A percentile compares a stretch with the other conserved stretches of the same genome.
Evolutionary conservation across 2,329 filamentous ascomycete genomes (phyloP).

Genomic region (Fusarium transvaalense): DNA sequence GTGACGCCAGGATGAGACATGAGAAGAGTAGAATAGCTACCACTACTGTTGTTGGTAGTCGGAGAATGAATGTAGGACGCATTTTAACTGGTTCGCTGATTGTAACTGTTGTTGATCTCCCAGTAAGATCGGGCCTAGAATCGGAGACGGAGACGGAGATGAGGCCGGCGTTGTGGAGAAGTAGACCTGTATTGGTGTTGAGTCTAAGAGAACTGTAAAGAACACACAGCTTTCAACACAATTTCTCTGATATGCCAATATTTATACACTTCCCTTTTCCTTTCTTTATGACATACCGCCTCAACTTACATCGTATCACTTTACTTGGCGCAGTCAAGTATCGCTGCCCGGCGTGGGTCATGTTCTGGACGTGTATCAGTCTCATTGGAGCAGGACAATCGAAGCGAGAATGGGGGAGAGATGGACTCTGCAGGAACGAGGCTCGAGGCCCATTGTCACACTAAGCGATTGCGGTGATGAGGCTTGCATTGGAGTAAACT

Average conservation of each 20-base stretch:
- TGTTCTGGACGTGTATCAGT: slow-evolving; percentile 47
- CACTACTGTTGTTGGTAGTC: slow-evolving; percentile 9
- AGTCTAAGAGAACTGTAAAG: background rate
- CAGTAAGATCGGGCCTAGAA: slow-evolving; percentile 26
- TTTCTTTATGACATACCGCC: slow-evolving; percentile 32
- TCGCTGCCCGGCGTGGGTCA: slow-evolving; percentile 48
- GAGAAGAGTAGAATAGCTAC: slow-evolving; percentile 25
- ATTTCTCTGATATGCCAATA: background rate
- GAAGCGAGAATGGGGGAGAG: slow-evolving; percentile 33
- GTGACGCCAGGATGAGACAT: slow-evolving; percentile 17
- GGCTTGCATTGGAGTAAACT: slow-evolving; percentile 21
- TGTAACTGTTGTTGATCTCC: slow-evolving; percentile 7
- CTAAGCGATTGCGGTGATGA: slow-evolving; percentile 28
- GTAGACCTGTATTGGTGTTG: slow-evolving; percentile 11
- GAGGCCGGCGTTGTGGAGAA: slow-evolving; percentile 32
- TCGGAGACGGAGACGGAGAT: background rate
- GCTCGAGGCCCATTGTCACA: slow-evolving; percentile 19
- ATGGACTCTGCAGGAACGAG: slow-evolving; percentile 27
- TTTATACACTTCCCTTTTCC: slow-evolving; percentile 3
- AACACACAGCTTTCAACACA: background rate
- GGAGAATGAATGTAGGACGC: slow-evolving; percentile 9
- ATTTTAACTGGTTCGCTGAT: slow-evolving; percentile 16
- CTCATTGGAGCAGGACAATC: slow-evolving; percentile 45
- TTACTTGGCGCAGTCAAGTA: slow-evolving; percentile 36
- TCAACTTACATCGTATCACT: slow-evolving; percentile 10